Percentiles rank a stretch among this genome's conserved stretches.
These are phyloP conservation scores for Ophiosphaerella korrae DNA, from an alignment of 2,329 filamentous ascomycete genomes.

Conservation along the genomic window DNA sequence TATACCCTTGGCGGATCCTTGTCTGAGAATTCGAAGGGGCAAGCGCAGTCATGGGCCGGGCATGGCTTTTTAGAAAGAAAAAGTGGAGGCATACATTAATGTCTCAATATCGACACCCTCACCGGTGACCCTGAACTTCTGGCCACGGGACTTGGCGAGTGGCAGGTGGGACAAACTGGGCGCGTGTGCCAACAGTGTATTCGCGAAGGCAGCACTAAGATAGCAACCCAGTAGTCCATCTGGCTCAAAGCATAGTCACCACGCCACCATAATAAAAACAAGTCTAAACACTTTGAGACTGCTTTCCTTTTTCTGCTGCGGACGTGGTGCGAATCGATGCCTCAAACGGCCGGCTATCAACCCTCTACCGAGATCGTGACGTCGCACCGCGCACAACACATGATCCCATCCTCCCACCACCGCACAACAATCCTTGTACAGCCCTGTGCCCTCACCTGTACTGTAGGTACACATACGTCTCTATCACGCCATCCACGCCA, in stretches of 20 bases:
- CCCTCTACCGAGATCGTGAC: too few species aligned
- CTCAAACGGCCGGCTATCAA: too few species aligned
- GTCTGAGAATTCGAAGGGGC: slow-evolving; percentile 28
- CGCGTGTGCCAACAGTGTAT: slow-evolving; percentile 9
- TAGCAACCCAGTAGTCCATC: not conserved
- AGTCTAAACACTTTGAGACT: too few species aligned
- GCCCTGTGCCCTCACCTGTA: too few species aligned
- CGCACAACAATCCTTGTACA: not conserved
- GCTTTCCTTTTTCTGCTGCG: too few species aligned
- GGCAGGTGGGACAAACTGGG: slow-evolving; percentile 17
- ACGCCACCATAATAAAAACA: too few species aligned
- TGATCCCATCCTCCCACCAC: not conserved
- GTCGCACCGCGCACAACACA: too few species aligned
- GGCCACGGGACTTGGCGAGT: slow-evolving; percentile 19
- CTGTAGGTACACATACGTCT: not conserved
- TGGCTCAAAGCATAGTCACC: not conserved
- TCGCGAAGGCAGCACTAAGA: too few species aligned
- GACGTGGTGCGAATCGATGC: too few species aligned
- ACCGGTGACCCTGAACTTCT: slow-evolving; percentile 16
- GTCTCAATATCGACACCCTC: slow-evolving; percentile 28
- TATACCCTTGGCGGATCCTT: slow-evolving; percentile 31
- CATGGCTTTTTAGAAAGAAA: slow-evolving; percentile 14
- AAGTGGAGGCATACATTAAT: slow-evolving; percentile 14
- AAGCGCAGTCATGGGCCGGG: slow-evolving; percentile 38
- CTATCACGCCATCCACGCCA: not conserved